phyloP scores from a whole-genome alignment of 164 flowering plant species.

The Vitis rotundifolia region DNA sequence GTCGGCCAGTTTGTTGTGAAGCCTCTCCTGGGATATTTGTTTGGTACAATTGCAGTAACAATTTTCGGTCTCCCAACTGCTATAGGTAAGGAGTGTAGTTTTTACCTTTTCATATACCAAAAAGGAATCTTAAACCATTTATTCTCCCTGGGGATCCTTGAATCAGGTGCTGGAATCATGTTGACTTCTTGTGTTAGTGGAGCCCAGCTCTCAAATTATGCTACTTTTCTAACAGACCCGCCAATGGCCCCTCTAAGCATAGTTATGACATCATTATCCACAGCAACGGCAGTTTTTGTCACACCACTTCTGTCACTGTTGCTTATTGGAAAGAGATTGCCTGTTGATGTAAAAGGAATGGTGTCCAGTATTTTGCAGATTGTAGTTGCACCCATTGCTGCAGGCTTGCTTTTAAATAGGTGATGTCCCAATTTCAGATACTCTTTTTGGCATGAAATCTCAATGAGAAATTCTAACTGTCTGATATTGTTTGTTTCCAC shows the following conservation, averaged over 20 bases:
- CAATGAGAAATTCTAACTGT: not conserved
- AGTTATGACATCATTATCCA: slow-evolving; percentile 93
- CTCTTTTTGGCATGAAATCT: not conserved
- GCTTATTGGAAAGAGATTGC: slow-evolving; percentile 87
- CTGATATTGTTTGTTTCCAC: slow-evolving; percentile 15
- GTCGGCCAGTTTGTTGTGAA: slow-evolving; percentile 80
- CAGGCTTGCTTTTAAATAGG: slow-evolving; percentile 88
- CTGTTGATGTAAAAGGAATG: slow-evolving; percentile 95
- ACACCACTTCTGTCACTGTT: slow-evolving; percentile 81
- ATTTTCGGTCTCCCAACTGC: slow-evolving; percentile 73
- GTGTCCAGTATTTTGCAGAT: slow-evolving; percentile 85
- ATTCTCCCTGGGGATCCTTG: slow-evolving; percentile 6
- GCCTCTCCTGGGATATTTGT: slow-evolving; percentile 79
- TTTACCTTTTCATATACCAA: not conserved
- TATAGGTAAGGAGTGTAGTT: slow-evolving; percentile 47
- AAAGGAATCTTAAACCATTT: no score
- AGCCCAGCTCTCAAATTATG: slow-evolving; percentile 94
- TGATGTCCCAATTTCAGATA: slow-evolving; percentile 11
- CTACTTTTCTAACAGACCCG: slow-evolving; percentile 91
- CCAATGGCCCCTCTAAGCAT: slow-evolving; percentile 93
- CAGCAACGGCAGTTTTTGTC: slow-evolving; percentile 83
- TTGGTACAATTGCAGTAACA: slow-evolving; percentile 66
- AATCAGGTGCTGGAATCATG: slow-evolving; percentile 94
- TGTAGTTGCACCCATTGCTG: slow-evolving; percentile 82
- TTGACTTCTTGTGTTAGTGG: slow-evolving; percentile 94